Evolutionary conservation across 176 grass and related monocot genomes (phyloP), one percentile per base, ranked within the genome.

Genomic region (Carex cristatella): DNA sequence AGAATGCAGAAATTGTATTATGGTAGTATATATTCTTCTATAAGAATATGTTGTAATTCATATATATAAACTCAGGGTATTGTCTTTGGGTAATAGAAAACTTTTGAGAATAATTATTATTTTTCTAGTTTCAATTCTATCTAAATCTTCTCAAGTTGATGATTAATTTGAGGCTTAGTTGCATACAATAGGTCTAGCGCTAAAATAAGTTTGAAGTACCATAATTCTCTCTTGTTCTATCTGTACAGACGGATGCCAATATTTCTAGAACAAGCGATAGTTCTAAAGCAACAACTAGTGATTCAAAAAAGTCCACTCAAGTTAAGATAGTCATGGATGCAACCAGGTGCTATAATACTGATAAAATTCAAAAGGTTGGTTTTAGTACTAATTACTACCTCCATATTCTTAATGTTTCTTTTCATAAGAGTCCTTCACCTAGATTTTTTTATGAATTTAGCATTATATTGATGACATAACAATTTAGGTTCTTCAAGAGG

Each of bases 291-390:
- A 88, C 91, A 84, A 79, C 79, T 49, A 97, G 86, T 82, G 83
- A 92, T 37, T 62, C 72, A 51, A 91, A 92, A 69, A 89, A 85
- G 69, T 88, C 81, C 58, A 83, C 71, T 1, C 10, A 80, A 63
- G 55, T 97, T 74, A 92, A 94, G 84, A 64, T 81, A 88, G 85
- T 94, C 69, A 92, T 97, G 90, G 77, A 84, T 71, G 94, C 90
- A 87, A 97, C 94, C 38, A 92, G 90, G 72, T 92, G 87, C 84
- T 61, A 89, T 61, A 81, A 89, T 84, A 23, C 59, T 49, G 54
- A 80, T 73, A 87, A 81, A 64, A 91, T 88, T 86, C 87, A 92
- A 81, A 80, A 86, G 85, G 94, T 97, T 68, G 2, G 15, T 84
- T 68, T n/a, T 65, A 48, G 30, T 80, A 35, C 73, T 27, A 73